Conservation (phyloP, 2,329 filamentous ascomycete species). For the Paecilomyces fulvus region DNA sequence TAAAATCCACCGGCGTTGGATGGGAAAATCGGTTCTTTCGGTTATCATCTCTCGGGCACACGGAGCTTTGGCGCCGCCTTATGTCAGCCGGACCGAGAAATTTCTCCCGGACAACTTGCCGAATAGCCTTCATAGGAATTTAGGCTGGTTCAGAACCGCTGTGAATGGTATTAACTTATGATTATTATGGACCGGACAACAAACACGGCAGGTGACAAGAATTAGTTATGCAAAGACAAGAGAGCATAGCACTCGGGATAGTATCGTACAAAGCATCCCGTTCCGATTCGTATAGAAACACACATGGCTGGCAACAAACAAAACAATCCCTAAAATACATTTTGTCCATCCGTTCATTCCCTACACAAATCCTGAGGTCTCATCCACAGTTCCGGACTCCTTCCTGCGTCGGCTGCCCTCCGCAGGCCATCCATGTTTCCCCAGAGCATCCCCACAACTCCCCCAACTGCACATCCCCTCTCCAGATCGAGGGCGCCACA, state of each 20-base stretch:
- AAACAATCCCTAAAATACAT: not conserved
- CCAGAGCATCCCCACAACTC: not conserved
- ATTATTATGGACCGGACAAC: no score
- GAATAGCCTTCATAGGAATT: no score
- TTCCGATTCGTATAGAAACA: not conserved
- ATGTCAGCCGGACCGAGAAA: not conserved
- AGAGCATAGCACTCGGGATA: not conserved
- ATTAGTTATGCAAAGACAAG: not conserved
- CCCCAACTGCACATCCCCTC: not conserved
- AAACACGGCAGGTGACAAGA: not conserved
- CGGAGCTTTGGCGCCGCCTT: constrained; percentile 16
- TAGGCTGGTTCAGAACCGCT: no score
- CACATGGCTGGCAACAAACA: not conserved
- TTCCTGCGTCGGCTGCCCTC: not conserved
- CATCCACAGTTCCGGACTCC: not conserved
- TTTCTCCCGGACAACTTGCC: no score
- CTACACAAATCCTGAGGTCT: not conserved
- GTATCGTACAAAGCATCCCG: not conserved
- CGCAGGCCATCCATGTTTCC: not conserved
- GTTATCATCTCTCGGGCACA: constrained; percentile 20
- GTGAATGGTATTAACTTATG: no score
- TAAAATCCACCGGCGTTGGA: not conserved
- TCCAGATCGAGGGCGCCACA: not conserved
- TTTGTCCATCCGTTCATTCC: not conserved
- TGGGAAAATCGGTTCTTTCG: constrained; percentile 21